Evolutionary conservation across 176 grass and related monocot genomes (phyloP).

Genomic region (Stipa capillata): DNA sequence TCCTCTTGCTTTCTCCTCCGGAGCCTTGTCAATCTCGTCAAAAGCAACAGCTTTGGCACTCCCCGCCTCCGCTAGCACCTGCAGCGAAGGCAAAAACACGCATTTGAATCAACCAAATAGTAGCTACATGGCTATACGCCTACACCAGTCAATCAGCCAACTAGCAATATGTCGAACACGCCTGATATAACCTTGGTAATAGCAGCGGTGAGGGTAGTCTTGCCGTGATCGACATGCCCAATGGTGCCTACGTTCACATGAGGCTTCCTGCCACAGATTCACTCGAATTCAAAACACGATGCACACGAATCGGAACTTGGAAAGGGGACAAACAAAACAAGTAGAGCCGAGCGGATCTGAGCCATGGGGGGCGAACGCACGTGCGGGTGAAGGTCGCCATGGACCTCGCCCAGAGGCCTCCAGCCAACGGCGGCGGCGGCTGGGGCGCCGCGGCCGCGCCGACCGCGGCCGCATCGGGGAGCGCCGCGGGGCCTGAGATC

Average conservation of each 20-base stretch:
- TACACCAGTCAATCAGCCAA: not conserved
- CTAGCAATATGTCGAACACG: not conserved
- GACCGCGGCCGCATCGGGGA: slow-evolving; percentile 14
- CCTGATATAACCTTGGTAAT: slow-evolving; percentile 71
- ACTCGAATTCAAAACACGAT: not conserved
- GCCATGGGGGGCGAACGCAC: slow-evolving; percentile 22
- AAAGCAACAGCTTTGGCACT: slow-evolving; percentile 89
- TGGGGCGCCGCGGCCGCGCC: not conserved
- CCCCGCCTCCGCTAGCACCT: slow-evolving; percentile 78
- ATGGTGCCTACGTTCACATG: slow-evolving; percentile 97
- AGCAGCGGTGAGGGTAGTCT: slow-evolving; percentile 90
- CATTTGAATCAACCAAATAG: not conserved
- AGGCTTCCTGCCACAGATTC: slow-evolving; percentile 66
- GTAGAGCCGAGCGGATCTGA: not conserved
- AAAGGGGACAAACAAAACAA: too few species aligned
- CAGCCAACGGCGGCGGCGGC: not conserved
- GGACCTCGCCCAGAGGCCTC: slow-evolving; percentile 45
- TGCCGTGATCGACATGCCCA: slow-evolving; percentile 93
- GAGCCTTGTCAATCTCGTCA: slow-evolving; percentile 96
- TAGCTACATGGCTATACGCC: not conserved
- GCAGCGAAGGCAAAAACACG: not conserved
- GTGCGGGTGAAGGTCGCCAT: slow-evolving; percentile 93
- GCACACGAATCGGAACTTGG: not conserved
- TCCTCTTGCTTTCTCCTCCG: slow-evolving; percentile 96
- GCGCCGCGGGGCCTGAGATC: not conserved